Evolutionary conservation across 352 stramenopile species (phyloP).

Genomic region (Globisporangium spiculum): DNA sequence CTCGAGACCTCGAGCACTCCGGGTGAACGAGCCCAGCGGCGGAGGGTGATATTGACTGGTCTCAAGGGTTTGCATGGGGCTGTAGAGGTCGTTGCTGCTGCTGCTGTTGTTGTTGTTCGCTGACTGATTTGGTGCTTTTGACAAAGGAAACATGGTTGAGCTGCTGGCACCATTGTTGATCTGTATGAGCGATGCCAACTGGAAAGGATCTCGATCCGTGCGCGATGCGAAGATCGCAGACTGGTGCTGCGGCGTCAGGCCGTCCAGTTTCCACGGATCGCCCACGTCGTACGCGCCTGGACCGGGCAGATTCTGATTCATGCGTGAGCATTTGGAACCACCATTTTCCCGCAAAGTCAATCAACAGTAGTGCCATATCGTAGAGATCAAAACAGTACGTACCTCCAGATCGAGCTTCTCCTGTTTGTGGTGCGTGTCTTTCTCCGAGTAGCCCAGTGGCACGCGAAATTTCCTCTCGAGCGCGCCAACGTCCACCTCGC

Average conservation of each 20-base stretch:
- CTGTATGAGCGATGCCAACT: neutral
- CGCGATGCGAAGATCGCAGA: slow-evolving; percentile 19
- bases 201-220: slow-evolving; percentile 21
- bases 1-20: slow-evolving; percentile 11
- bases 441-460: slow-evolving; percentile 41
- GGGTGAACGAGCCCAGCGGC: slow-evolving; percentile 11
- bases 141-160: neutral
- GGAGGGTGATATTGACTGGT: neutral
- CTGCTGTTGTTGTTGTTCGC: neutral
- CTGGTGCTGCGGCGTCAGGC: slow-evolving; percentile 12
- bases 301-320: slow-evolving; percentile 37
- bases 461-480: slow-evolving; percentile 60
- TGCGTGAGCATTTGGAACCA: neutral
- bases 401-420: slow-evolving; percentile 21
- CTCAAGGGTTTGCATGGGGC: neutral
- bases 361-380: too few species aligned
- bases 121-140: neutral
- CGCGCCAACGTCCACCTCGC: slow-evolving; percentile 43
- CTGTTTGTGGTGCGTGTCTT: slow-evolving; percentile 23
- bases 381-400: slow-evolving; percentile 1
- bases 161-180: neutral
- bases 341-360: too few species aligned
- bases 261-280: slow-evolving; percentile 22
- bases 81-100: neutral
- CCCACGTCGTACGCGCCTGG: slow-evolving; percentile 51